Conservation (phyloP, 169 alveolate species). For the Cryptosporidium parvum region DNA sequence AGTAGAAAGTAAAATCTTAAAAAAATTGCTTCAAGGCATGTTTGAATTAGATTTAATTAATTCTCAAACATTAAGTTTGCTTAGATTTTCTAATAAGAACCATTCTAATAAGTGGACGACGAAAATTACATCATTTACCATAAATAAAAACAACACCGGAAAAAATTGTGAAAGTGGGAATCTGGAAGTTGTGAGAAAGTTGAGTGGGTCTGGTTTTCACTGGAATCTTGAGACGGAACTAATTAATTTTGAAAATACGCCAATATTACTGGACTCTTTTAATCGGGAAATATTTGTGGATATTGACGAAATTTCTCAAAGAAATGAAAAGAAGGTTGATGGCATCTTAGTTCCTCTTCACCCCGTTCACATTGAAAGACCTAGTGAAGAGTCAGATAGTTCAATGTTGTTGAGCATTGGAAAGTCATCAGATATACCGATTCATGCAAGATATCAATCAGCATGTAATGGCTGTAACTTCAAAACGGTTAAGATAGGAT, state of each 20-base stretch:
- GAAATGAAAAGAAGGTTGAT: constrained; percentile 1
- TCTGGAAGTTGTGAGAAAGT: constrained; percentile 8
- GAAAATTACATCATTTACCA: background rate
- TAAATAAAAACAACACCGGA: background rate
- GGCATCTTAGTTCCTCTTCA: constrained; percentile 28
- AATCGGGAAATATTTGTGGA: constrained; percentile 38
- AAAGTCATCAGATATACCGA: constrained; percentile 4
- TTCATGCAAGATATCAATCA: constrained; percentile 63
- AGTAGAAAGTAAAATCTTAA: background rate
- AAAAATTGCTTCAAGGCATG: background rate
- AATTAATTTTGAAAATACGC: background rate
- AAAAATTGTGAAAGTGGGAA: background rate
- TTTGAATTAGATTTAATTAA: constrained; percentile 1
- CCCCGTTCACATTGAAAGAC: constrained; percentile 48
- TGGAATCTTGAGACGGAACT: constrained; percentile 57
- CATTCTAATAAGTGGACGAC: constrained; percentile 20
- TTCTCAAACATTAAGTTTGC: background rate
- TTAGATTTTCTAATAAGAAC: background rate
- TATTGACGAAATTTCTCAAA: constrained; percentile 46
- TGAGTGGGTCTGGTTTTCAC: constrained; percentile 40
- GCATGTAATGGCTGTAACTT: constrained; percentile 49
- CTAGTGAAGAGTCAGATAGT: constrained; percentile 58
- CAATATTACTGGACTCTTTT: constrained; percentile 11
- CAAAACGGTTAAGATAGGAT: background rate
- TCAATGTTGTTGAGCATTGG: constrained; percentile 20